phyloP scores from a whole-genome alignment of 805 yeast species.

The Wickerhamiella siamensis region DNA sequence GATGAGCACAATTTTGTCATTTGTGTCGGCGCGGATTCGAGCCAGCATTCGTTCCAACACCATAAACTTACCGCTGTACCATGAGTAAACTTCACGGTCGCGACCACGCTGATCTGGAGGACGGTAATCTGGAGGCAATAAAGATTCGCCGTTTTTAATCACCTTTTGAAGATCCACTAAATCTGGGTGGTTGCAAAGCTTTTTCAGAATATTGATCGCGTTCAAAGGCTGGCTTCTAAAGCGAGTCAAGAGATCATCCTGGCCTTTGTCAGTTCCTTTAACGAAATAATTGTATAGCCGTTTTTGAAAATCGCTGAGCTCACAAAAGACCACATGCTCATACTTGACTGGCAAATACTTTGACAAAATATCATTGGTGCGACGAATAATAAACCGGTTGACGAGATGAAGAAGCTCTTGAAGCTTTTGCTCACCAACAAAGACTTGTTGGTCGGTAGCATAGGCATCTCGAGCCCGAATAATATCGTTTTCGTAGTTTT shows the following conservation, averaged over 20 bases:
- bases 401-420: constrained; percentile 60
- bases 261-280: constrained; percentile 49
- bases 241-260: constrained; percentile 42
- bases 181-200: constrained; percentile 90
- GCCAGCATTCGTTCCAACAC: constrained; percentile 74
- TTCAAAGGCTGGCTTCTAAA: constrained; percentile 67
- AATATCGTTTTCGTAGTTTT: constrained; percentile 68
- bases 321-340: constrained; percentile 92
- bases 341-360: constrained; percentile 91
- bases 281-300: constrained; percentile 58
- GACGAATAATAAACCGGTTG: constrained; percentile 77
- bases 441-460: constrained; percentile 67
- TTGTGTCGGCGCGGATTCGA: constrained; percentile 62
- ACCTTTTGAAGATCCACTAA: constrained; percentile 63
- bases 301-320: constrained; percentile 62
- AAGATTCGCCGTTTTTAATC: constrained; percentile 46
- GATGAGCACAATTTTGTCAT: constrained; percentile 88
- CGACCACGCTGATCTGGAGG: constrained; percentile 27
- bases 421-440: constrained; percentile 53
- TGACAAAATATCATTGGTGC: constrained; percentile 88
- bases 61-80: constrained; percentile 75
- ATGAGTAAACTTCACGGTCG: constrained; percentile 53
- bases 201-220: constrained; percentile 78
- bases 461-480: constrained; percentile 78
- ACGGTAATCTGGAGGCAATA: constrained; percentile 59